Percentiles rank a stretch among this genome's conserved stretches.
phyloP scores from a whole-genome alignment of 768 basidiomycete species.

The Tulasnella sp. region DNA sequence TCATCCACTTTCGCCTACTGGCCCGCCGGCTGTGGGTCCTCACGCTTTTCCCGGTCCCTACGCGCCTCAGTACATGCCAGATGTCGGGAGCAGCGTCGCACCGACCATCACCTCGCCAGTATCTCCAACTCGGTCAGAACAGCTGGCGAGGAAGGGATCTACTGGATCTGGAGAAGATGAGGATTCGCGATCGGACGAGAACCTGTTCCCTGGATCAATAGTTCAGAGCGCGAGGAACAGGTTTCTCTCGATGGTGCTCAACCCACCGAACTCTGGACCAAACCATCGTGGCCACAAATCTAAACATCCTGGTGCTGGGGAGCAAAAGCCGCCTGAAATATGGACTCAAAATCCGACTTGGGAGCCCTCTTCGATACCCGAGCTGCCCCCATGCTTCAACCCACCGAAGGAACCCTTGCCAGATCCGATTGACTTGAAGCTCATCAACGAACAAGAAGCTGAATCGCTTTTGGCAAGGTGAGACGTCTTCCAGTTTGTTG shows the following conservation, averaged over 20 bases:
- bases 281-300: background rate
- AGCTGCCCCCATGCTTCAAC: conserved; percentile 29
- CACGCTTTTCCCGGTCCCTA: background rate
- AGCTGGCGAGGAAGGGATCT: conserved; percentile 31
- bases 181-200: conserved; percentile 47
- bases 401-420: conserved; percentile 38
- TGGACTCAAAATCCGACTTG: background rate
- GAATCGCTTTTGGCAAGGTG: conserved; percentile 8
- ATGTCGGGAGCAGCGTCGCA: conserved; percentile 33
- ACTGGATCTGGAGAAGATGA: conserved; percentile 52
- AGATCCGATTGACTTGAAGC: conserved; percentile 72
- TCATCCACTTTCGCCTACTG: background rate
- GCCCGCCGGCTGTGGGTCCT: background rate
- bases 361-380: background rate
- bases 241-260: conserved; percentile 80
- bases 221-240: conserved; percentile 66
- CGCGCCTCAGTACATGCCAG: background rate
- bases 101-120: conserved; percentile 33
- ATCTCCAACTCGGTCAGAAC: conserved; percentile 38
- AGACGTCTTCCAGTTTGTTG: background rate
- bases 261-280: conserved; percentile 40
- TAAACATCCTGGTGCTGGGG: background rate
- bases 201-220: conserved; percentile 68
- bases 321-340: background rate
- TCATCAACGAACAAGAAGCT: conserved; percentile 66